Conservation (phyloP, 2,329 filamentous ascomycete species). For the Xylaria sp. region DNA sequence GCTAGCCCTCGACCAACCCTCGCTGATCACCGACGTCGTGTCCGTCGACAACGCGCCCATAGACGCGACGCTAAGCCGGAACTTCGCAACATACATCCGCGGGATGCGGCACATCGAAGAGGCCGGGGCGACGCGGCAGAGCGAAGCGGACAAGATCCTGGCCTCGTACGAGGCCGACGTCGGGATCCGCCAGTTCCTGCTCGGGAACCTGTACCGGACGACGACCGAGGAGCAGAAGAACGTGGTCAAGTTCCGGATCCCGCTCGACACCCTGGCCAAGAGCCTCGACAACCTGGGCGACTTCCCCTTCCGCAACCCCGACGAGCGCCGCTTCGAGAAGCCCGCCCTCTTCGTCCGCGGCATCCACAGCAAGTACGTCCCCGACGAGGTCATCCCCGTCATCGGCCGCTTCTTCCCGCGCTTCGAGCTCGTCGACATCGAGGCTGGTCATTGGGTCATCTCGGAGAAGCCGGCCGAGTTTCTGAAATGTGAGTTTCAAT, state of each 20-base stretch:
- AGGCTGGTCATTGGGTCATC: slow-evolving; percentile 86
- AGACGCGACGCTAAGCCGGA: slow-evolving; percentile 73
- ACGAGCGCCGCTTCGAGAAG: slow-evolving; percentile 71
- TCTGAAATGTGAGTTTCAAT: slow-evolving; percentile 63
- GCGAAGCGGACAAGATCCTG: slow-evolving; percentile 82
- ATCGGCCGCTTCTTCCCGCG: slow-evolving; percentile 83
- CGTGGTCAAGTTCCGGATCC: slow-evolving; percentile 70
- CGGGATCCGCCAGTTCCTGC: slow-evolving; percentile 85
- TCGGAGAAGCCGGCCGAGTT: slow-evolving; percentile 87
- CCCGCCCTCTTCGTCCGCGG: slow-evolving; percentile 82
- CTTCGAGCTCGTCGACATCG: slow-evolving; percentile 75
- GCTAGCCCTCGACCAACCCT: slow-evolving; percentile 73
- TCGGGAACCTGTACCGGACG: slow-evolving; percentile 76
- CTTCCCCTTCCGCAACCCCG: slow-evolving; percentile 82
- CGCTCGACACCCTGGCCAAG: slow-evolving; percentile 71
- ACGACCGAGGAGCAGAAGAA: slow-evolving; percentile 46
- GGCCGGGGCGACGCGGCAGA: slow-evolving; percentile 68
- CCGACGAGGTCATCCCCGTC: slow-evolving; percentile 78
- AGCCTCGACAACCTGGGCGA: slow-evolving; percentile 79
- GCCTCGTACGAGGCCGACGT: slow-evolving; percentile 75
- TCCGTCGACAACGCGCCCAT: slow-evolving; percentile 92
- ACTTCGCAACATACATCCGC: slow-evolving; percentile 80
- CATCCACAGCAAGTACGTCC: slow-evolving; percentile 77
- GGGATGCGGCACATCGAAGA: slow-evolving; percentile 85
- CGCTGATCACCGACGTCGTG: slow-evolving; percentile 72